Evolutionary conservation across 163 green algal genomes (phyloP), one percentile per base, ranked within the genome.

Genomic region (Picocystis sp.): DNA sequence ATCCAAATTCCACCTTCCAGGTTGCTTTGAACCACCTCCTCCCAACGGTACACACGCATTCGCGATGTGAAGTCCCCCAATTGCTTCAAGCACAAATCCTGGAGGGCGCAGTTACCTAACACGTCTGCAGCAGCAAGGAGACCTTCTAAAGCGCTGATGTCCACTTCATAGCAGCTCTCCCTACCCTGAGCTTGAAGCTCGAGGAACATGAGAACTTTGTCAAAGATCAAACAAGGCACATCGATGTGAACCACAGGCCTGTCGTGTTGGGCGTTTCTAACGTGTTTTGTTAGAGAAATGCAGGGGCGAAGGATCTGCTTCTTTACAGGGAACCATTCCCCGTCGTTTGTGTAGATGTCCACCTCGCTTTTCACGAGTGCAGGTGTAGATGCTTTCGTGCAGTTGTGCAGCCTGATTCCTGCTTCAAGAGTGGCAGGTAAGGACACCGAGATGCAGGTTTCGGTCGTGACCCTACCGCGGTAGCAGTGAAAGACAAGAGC

Each of bases 121-220:
- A 49, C 33, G 17, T 62, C 29, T n/a, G 54, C 69, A 10, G 73
- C 73, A 47, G 65, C 46, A 48, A 66, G 41, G 53, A 82, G 58
- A 34, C 66, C 56, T 11, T 69, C 59, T 43, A 75, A 42, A 3
- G 70, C 50, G 56, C 79, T 61, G 15, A 78, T 43, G 2, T 62
- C 67, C 56, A 72, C 77, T 38, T 65, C 49, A 5, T 74, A 74
- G 1, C 58, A 5, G 29, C 29, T 58, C 19, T 63, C 17, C 19
- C 29, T 47, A 2, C 60, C 57, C 23, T 73, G 49, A 2, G 62
- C 60, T n/a, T 62, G 41, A 0, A 71, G 66, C 58, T 83, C 75
- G 35, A 86, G 45, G 49, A 75, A 86, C 11, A 82, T 61, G 15
- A 86, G 59, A 52, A 80, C 71, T 12, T 73, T 65, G 66, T 80